Evolutionary conservation across 768 basidiomycete species (phyloP).

Genomic region (Hydnomerulius pinastri): DNA sequence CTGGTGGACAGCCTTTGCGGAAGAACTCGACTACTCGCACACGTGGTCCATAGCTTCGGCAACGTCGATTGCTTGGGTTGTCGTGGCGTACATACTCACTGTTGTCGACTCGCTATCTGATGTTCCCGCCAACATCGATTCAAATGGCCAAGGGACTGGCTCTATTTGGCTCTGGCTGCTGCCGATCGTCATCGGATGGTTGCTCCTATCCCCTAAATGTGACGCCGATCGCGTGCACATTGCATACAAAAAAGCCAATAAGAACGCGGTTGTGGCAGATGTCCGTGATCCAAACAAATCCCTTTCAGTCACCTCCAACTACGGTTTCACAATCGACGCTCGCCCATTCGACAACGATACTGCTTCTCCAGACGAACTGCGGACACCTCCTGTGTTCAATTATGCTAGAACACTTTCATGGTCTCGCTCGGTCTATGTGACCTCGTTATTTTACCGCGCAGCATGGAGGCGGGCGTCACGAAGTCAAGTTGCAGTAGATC

Average conservation of each 20-base stretch:
- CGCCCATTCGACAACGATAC: too few species aligned
- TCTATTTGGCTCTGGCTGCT: constrained; percentile 42
- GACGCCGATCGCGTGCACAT: constrained; percentile 32
- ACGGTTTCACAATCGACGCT: too few species aligned
- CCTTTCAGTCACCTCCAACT: too few species aligned
- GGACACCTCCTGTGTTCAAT: constrained; percentile 5
- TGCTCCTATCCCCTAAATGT: constrained; percentile 38
- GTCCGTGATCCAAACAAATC: too few species aligned
- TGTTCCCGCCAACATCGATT: constrained; percentile 21
- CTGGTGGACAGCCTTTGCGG: constrained; percentile 36
- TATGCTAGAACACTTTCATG: constrained; percentile 7
- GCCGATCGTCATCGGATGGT: constrained; percentile 37
- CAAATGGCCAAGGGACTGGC: constrained; percentile 38
- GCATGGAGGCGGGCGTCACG: constrained; percentile 6
- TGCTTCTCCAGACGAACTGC: constrained; percentile 4
- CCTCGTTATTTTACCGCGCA: constrained; percentile 1
- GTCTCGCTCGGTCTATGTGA: constrained; percentile 6
- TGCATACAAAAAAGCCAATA: too few species aligned
- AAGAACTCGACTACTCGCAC: constrained; percentile 34
- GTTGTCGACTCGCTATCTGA: constrained; percentile 10
- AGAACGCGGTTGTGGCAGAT: too few species aligned
- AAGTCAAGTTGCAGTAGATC: constrained; percentile 7
- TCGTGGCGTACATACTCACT: constrained; percentile 42
- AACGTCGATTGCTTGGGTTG: constrained; percentile 40
- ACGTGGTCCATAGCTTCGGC: constrained; percentile 38